Conservation (phyloP, 202 grass and related monocot genomes). For the Cymbopogon flexuosus region DNA sequence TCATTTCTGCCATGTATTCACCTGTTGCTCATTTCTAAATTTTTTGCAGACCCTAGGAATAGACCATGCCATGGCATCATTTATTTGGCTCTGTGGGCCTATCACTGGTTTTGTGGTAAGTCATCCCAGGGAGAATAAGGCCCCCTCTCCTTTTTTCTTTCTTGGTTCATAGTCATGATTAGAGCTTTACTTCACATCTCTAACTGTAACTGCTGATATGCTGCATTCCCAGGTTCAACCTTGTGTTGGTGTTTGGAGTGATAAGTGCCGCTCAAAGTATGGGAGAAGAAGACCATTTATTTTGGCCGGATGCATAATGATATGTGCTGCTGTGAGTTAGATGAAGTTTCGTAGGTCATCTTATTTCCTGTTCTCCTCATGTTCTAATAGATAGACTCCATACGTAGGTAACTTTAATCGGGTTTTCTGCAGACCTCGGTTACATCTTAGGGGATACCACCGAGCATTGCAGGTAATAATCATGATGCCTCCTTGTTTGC, state of each 20-base stretch:
- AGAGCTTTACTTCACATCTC: background rate
- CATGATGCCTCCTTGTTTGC: background rate
- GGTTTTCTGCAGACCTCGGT: constrained; percentile 98
- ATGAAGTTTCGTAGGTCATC: constrained; percentile 18
- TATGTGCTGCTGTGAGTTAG: constrained; percentile 84
- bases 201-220: background rate
- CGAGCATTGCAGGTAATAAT: constrained; percentile 75
- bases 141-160: background rate
- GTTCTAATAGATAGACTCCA: constrained; percentile 41
- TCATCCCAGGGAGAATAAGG: background rate
- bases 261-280: constrained; percentile 92
- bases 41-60: constrained; percentile 92
- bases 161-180: background rate
- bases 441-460: constrained; percentile 88
- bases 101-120: constrained; percentile 97
- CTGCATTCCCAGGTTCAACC: constrained; percentile 63
- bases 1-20: background rate
- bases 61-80: constrained; percentile 88
- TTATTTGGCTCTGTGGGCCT: constrained; percentile 97
- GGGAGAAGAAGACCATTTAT: constrained; percentile 90
- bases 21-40: background rate
- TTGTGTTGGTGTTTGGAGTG: constrained; percentile 97
- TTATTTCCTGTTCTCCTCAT: background rate
- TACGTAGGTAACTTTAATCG: constrained; percentile 91
- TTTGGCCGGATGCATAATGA: constrained; percentile 79